Conservation (phyloP, 768 basidiomycete species). For the Agrocybe praecox region DNA sequence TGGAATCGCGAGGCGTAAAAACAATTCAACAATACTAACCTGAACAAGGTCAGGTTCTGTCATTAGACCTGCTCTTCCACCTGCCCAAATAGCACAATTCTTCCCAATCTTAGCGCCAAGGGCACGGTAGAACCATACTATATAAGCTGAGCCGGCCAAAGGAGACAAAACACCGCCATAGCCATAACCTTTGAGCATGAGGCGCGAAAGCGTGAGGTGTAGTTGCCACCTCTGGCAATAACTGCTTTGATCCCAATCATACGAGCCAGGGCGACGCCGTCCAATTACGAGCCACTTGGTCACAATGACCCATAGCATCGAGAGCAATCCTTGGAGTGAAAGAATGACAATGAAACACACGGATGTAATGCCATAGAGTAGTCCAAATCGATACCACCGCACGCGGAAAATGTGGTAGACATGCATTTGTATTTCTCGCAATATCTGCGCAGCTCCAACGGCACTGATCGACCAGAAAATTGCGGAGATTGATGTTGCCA, state of each 20-base stretch:
- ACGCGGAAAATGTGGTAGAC: slow-evolving; percentile 34
- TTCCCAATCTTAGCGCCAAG: slow-evolving; percentile 46
- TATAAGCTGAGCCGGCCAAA: slow-evolving; percentile 41
- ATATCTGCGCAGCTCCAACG: slow-evolving; percentile 39
- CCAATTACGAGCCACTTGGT: slow-evolving; percentile 48
- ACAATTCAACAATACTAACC: slow-evolving; percentile 20
- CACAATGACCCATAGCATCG: slow-evolving; percentile 41
- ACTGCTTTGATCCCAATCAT: slow-evolving; percentile 47
- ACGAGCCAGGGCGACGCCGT: slow-evolving; percentile 37
- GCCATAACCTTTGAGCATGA: slow-evolving; percentile 42
- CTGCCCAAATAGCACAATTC: slow-evolving; percentile 42
- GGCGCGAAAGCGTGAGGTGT: slow-evolving; percentile 37
- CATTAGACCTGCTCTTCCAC: slow-evolving; percentile 44
- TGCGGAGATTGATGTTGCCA: slow-evolving; percentile 38
- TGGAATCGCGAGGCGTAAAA: not conserved
- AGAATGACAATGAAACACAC: slow-evolving; percentile 38
- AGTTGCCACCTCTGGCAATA: slow-evolving; percentile 55
- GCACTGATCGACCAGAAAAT: slow-evolving; percentile 44
- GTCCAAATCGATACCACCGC: slow-evolving; percentile 40
- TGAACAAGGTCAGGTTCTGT: slow-evolving; percentile 50
- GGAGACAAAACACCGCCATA: slow-evolving; percentile 42
- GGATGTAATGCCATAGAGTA: slow-evolving; percentile 42
- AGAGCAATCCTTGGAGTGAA: slow-evolving; percentile 36
- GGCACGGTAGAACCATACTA: slow-evolving; percentile 47
- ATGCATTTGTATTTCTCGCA: slow-evolving; percentile 35